Evolutionary conservation across 1,139 yeast species (phyloP).

Genomic region (Wickerhamiella pararugosa): DNA sequence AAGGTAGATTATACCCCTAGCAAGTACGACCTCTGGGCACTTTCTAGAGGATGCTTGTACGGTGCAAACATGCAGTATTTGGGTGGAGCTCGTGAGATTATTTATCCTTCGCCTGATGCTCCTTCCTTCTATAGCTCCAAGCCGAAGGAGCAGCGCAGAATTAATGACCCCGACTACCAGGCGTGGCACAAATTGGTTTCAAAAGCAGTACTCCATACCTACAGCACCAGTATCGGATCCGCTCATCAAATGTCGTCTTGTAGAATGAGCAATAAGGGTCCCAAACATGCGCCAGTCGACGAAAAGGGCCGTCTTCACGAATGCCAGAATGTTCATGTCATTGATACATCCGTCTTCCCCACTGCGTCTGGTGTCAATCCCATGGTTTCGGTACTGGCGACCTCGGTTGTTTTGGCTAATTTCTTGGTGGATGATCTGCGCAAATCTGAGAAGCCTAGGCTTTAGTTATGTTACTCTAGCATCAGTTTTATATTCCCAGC

Average conservation of each 20-base stretch:
- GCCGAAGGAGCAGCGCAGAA: constrained; percentile 31
- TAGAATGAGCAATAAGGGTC: constrained; percentile 37
- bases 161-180: constrained; percentile 34
- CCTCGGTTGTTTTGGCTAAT: constrained; percentile 19
- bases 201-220: constrained; percentile 22
- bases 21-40: constrained; percentile 32
- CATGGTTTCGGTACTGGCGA: constrained; percentile 23
- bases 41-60: constrained; percentile 29
- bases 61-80: constrained; percentile 37
- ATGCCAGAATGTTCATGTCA: constrained; percentile 38
- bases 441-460: too few species aligned
- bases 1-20: constrained; percentile 31
- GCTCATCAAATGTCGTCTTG: constrained; percentile 53
- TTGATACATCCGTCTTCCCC: constrained; percentile 44
- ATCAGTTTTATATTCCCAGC: too few species aligned
- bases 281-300: constrained; percentile 37
- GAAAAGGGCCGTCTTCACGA: constrained; percentile 37
- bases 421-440: constrained; percentile 13
- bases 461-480: too few species aligned
- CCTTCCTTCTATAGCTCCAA: constrained; percentile 30
- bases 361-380: constrained; percentile 48
- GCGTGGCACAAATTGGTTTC: constrained; percentile 30
- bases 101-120: constrained; percentile 28
- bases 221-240: constrained; percentile 31
- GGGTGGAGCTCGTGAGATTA: constrained; percentile 37